These are phyloP conservation scores for Fusarium sp. DNA, from an alignment of 2,329 filamentous ascomycete species.

Conservation along the genomic window DNA sequence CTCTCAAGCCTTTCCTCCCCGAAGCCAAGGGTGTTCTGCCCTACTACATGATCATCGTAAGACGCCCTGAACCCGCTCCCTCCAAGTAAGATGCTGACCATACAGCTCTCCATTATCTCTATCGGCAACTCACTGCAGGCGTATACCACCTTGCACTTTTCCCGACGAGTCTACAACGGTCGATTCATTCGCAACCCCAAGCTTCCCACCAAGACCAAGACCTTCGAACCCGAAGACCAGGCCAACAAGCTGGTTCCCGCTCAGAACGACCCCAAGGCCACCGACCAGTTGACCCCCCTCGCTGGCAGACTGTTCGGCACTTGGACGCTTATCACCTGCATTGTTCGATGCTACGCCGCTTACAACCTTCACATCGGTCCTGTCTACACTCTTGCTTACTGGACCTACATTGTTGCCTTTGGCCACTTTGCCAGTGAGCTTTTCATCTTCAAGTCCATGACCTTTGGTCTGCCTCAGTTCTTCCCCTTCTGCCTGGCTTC, in stretches of 20 bases:
- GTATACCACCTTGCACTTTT: conserved; percentile 82
- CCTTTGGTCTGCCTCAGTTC: conserved; percentile 66
- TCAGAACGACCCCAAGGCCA: conserved; percentile 58
- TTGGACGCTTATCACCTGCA: conserved; percentile 82
- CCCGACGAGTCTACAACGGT: conserved; percentile 86
- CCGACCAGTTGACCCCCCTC: conserved; percentile 77
- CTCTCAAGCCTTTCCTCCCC: conserved; percentile 58
- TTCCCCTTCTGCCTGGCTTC: conserved; percentile 66
- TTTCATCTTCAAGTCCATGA: conserved; percentile 80
- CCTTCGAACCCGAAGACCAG: conserved; percentile 63
- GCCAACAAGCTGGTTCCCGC: conserved; percentile 62
- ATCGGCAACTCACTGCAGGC: conserved; percentile 87
- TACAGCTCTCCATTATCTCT: conserved; percentile 82
- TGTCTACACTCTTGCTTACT: conserved; percentile 83
- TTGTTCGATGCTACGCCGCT: conserved; percentile 84
- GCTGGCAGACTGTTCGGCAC: conserved; percentile 85
- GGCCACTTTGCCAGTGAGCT: conserved; percentile 85
- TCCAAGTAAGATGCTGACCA: conserved; percentile 22
- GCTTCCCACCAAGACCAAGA: conserved; percentile 54
- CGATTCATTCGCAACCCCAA: conserved; percentile 64
- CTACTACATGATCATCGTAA: conserved; percentile 68
- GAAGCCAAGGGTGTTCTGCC: conserved; percentile 65
- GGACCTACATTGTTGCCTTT: conserved; percentile 83
- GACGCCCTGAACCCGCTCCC: conserved; percentile 36
- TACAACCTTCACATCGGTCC: conserved; percentile 80